These are phyloP conservation scores for Phaeosphaeria sp. DNA, from an alignment of 2,329 filamentous ascomycete genomes.

Conservation along the genomic window DNA sequence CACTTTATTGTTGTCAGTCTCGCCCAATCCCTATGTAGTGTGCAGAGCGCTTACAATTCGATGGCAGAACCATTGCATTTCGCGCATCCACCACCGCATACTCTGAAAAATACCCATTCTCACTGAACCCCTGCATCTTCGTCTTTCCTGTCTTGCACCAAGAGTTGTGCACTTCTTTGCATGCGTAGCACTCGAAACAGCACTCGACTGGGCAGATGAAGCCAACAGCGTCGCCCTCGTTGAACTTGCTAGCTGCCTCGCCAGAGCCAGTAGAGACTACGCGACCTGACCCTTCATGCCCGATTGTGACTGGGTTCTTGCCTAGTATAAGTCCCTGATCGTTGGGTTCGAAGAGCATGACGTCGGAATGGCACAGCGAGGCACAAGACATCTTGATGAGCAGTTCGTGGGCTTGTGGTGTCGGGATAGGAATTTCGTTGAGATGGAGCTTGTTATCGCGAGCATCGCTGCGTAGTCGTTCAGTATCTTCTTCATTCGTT, in stretches of 20 bases:
- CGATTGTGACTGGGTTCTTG: constrained; percentile 42
- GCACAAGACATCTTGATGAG: constrained; percentile 50
- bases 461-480: constrained; percentile 15
- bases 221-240: constrained; percentile 39
- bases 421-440: constrained; percentile 55
- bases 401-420: constrained; percentile 51
- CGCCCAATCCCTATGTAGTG: neutral
- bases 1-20: constrained; percentile 20
- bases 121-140: constrained; percentile 39
- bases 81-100: constrained; percentile 40
- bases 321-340: constrained; percentile 41
- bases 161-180: constrained; percentile 36
- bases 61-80: constrained; percentile 36
- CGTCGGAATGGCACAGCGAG: constrained; percentile 51
- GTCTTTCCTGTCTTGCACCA: constrained; percentile 38
- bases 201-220: constrained; percentile 43
- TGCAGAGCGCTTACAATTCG: constrained; percentile 22
- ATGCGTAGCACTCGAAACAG: constrained; percentile 41
- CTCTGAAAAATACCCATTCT: constrained; percentile 41
- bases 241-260: constrained; percentile 34
- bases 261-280: constrained; percentile 34
- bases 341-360: constrained; percentile 47
- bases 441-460: constrained; percentile 49
- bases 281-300: constrained; percentile 41
- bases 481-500: neutral